Base-by-base conservation (phyloP, 352 stramenopile species). In the Globisporangium mamillatum region DNA sequence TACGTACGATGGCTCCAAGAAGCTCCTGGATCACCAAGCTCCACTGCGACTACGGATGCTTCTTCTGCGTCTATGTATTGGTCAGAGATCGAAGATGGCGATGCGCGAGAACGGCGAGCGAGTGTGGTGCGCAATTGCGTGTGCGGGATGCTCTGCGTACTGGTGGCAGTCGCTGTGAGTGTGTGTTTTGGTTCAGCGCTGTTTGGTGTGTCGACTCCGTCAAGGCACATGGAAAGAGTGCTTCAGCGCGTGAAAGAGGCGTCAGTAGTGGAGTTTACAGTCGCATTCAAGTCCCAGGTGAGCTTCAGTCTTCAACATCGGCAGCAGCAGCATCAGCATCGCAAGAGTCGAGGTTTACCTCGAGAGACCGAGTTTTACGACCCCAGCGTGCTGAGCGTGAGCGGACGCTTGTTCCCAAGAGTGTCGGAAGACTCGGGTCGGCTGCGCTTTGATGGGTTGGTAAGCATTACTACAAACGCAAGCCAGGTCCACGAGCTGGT, bases 361-460 rank as follows among this genome's bases (percentile, higher is more conserved):
- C 5, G 65, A 34, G 54, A 60, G 5, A 14, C 20, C 10, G 20
- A 16, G 4, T 34, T 60, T 0, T 55, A 60, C 12, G 22, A 60
- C 24, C 16, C 50, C 3, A 61, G 16, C 0, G 24, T 64, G 14
- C 27, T 54, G 22, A 56, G 22, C 10, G 55, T 64, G 44, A 58
- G 29, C 5, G 76, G 79, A 0, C 60, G 25, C 56, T 27, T 84
- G 38, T 46, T 66, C 1, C 79, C 79, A 44, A 66, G 67, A 41
- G 24, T 65, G 10, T 82, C 77, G 6, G 64, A 81, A n/a, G 80
- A 80, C 53, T 76, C 74, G n/a, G 74, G 58, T 1, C 67, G 54
- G 24, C 70, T 88, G 16, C 60, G 79, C 56, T 88, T 85, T 56
- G 70, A 85, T 61, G 77, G 77, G 44, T 67, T 36, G 29, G 73